Percentiles rank a stretch among this genome's conserved stretches.
phyloP scores from a whole-genome alignment of 2,329 filamentous ascomycete species.

The Trichoderma guizhouense region DNA sequence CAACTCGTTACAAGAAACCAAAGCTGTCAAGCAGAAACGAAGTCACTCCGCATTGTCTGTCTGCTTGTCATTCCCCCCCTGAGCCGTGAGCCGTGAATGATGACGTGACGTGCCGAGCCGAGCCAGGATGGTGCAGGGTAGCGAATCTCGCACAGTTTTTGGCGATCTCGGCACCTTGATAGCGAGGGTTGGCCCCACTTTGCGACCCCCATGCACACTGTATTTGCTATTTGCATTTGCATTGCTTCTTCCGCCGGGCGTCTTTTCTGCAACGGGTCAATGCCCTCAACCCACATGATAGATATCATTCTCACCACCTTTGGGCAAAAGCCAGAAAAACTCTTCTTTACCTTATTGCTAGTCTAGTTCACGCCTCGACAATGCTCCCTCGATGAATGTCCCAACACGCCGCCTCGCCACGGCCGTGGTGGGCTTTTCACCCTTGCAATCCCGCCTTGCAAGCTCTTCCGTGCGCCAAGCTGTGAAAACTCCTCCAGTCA shows the following conservation, averaged over 20 bases:
- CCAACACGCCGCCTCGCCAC: slow-evolving; percentile 28
- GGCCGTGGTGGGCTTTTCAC: slow-evolving; percentile 9
- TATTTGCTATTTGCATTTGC: not conserved
- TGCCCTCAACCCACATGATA: slow-evolving; percentile 20
- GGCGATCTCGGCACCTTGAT: slow-evolving; percentile 3
- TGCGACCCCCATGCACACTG: not conserved
- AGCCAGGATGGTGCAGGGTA: slow-evolving; percentile 11
- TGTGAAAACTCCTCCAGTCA: slow-evolving; percentile 20
- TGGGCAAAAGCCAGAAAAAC: not conserved
- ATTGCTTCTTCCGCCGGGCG: not conserved
- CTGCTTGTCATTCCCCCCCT: not conserved
- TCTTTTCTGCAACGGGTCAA: slow-evolving; percentile 19
- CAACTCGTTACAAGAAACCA: not conserved
- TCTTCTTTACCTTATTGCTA: not conserved
- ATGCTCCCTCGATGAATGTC: slow-evolving; percentile 30
- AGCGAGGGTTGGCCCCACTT: not conserved
- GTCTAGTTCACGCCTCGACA: not conserved
- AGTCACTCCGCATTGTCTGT: not conserved
- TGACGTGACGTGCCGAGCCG: slow-evolving; percentile 5
- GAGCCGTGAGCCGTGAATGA: not conserved
- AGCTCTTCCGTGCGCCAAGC: slow-evolving; percentile 28
- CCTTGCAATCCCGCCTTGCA: slow-evolving; percentile 29
- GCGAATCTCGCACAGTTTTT: not conserved
- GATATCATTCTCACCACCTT: not conserved
- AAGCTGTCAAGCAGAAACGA: not conserved